phyloP scores from a whole-genome alignment of 441 rosid species.

The Erodium moschatum region DNA sequence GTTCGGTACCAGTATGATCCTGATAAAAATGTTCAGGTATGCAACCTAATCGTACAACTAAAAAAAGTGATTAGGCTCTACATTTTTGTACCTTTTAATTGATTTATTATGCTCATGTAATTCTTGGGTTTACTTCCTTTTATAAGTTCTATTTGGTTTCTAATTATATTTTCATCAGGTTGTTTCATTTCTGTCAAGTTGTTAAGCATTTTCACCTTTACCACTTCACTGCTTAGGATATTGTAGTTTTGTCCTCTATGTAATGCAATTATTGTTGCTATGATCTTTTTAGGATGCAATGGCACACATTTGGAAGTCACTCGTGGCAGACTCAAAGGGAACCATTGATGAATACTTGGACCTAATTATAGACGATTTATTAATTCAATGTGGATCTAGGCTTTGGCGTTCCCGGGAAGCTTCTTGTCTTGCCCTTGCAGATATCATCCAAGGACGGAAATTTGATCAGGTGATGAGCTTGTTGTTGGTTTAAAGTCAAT shows the following conservation, averaged over 20 bases:
- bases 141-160: neutral
- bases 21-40: constrained; percentile 95
- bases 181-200: constrained; percentile 10
- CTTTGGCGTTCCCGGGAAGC: constrained; percentile 99
- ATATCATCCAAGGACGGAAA: constrained; percentile 85
- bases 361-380: constrained; percentile 69
- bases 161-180: neutral
- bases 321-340: constrained; percentile 70
- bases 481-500: constrained; percentile 11
- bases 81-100: neutral
- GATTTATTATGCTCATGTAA: neutral
- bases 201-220: neutral
- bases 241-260: constrained; percentile 12
- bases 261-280: constrained; percentile 19
- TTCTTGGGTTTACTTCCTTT: neutral
- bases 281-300: constrained; percentile 67
- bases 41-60: constrained; percentile 15
- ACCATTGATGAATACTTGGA: constrained; percentile 83
- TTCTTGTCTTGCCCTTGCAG: constrained; percentile 90
- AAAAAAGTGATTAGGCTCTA: constrained; percentile 3
- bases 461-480: constrained; percentile 64
- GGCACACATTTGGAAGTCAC: constrained; percentile 96
- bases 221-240: neutral
- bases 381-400: constrained; percentile 78
- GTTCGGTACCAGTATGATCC: constrained; percentile 97